These are phyloP conservation scores for Aureoboletus auriporus DNA, from an alignment of 768 basidiomycete species.

Conservation along the genomic window DNA sequence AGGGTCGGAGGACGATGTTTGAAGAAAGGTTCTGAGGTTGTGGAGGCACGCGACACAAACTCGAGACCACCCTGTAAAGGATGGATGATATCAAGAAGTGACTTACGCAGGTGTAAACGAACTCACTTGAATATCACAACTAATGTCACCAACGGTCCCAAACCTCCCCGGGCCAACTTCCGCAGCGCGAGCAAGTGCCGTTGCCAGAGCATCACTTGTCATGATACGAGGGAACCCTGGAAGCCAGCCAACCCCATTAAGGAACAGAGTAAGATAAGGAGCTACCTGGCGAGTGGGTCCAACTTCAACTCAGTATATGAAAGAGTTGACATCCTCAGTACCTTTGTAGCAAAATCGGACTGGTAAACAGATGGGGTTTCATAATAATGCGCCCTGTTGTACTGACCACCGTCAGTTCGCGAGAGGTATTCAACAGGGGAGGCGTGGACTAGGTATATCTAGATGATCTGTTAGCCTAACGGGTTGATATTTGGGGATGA, in stretches of 20 bases:
- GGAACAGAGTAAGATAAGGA: slow-evolving; percentile 77
- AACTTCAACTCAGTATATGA: background rate
- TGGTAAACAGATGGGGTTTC: slow-evolving; percentile 58
- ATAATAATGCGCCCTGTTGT: slow-evolving; percentile 71
- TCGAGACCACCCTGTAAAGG: slow-evolving; percentile 70
- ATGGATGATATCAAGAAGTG: background rate
- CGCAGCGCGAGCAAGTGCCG: slow-evolving; percentile 46
- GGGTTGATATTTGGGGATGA: background rate
- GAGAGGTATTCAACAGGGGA: slow-evolving; percentile 66
- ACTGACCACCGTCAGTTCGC: slow-evolving; percentile 50
- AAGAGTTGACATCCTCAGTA: slow-evolving; percentile 22
- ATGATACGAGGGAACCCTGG: slow-evolving; percentile 75
- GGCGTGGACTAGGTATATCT: slow-evolving; percentile 79
- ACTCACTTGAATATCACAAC: slow-evolving; percentile 76
- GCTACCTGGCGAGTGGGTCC: slow-evolving; percentile 54
- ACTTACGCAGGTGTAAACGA: background rate
- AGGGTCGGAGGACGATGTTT: slow-evolving; percentile 40
- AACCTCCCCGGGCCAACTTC: slow-evolving; percentile 54
- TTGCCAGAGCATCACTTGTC: slow-evolving; percentile 56
- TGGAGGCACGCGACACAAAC: slow-evolving; percentile 74
- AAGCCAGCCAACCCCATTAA: slow-evolving; percentile 88
- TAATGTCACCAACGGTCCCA: slow-evolving; percentile 80
- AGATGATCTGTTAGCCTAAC: background rate
- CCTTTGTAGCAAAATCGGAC: slow-evolving; percentile 68
- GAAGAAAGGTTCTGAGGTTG: slow-evolving; percentile 74